Conservation (phyloP, 768 basidiomycete genomes). For the Sporobolomyces pararoseus region DNA sequence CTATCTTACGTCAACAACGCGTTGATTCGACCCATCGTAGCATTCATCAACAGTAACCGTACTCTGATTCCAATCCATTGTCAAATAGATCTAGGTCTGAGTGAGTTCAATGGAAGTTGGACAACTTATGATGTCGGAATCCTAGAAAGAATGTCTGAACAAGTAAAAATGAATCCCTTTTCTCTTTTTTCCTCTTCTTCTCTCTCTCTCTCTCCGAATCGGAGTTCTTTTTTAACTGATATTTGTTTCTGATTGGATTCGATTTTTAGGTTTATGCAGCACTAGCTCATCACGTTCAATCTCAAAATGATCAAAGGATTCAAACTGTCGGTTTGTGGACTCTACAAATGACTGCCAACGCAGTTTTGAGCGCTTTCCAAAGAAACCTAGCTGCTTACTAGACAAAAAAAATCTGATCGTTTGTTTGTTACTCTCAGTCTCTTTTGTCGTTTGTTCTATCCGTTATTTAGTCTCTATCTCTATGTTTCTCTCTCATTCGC, state of each 20-base stretch:
- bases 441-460: no score
- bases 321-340: constrained; percentile 91
- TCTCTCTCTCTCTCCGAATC: no score
- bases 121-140: constrained; percentile 78
- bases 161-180: constrained; percentile 55
- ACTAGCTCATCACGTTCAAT: constrained; percentile 84
- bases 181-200: background rate
- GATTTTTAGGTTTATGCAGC: constrained; percentile 72
- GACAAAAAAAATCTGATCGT: no score
- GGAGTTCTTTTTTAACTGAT: background rate
- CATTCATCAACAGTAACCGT: constrained; percentile 83
- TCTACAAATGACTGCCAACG: constrained; percentile 84
- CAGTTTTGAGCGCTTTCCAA: constrained; percentile 58
- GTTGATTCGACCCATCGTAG: constrained; percentile 88
- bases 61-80: constrained; percentile 93
- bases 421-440: no score
- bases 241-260: constrained; percentile 9
- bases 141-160: constrained; percentile 81
- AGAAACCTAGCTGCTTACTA: constrained; percentile 27
- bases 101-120: constrained; percentile 93
- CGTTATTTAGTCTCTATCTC: no score
- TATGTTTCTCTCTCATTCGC: no score
- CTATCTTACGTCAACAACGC: constrained; percentile 89
- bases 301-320: constrained; percentile 76
- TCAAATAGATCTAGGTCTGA: constrained; percentile 72